A percentile compares a stretch with the other conserved stretches of the same genome.
Evolutionary conservation across 805 yeast species (phyloP).

Genomic region (Spathaspora boniae): DNA sequence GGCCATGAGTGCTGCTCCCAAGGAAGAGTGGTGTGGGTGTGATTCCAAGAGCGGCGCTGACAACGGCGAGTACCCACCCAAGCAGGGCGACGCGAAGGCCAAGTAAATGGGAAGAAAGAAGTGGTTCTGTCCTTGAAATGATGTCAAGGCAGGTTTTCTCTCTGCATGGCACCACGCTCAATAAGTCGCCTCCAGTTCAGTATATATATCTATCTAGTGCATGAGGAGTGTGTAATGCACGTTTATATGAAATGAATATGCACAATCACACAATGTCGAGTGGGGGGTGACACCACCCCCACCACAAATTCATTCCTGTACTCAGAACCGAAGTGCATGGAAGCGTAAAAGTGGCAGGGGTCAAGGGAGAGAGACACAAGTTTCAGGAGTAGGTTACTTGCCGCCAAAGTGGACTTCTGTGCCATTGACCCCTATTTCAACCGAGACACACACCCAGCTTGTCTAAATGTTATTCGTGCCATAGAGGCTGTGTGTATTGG

Average conservation of each 20-base stretch:
- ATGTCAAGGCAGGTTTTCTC: not conserved
- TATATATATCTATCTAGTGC: not conserved
- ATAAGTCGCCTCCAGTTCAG: not conserved
- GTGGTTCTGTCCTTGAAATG: not conserved
- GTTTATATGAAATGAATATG: not conserved
- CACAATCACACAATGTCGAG: not conserved
- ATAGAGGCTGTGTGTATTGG: no score
- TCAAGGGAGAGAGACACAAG: no score
- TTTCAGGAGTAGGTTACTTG: no score
- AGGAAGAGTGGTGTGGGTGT: slow-evolving; percentile 34
- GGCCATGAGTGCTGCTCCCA: slow-evolving; percentile 36
- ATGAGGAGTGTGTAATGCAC: slow-evolving; percentile 1
- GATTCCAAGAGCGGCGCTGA: slow-evolving; percentile 17
- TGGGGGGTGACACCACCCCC: no score
- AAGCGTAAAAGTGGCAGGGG: no score
- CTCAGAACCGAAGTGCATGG: no score
- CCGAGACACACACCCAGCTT: no score
- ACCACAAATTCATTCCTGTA: no score
- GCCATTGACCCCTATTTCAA: no score
- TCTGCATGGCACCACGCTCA: not conserved
- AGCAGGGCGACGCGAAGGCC: slow-evolving; percentile 19
- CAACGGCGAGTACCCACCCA: slow-evolving; percentile 24
- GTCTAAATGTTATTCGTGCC: no score
- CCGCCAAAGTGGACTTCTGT: no score
- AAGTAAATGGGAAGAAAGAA: slow-evolving; percentile 1